Evolutionary conservation across 306 rosid species (phyloP).

Genomic region (Cucurbita pepo): DNA sequence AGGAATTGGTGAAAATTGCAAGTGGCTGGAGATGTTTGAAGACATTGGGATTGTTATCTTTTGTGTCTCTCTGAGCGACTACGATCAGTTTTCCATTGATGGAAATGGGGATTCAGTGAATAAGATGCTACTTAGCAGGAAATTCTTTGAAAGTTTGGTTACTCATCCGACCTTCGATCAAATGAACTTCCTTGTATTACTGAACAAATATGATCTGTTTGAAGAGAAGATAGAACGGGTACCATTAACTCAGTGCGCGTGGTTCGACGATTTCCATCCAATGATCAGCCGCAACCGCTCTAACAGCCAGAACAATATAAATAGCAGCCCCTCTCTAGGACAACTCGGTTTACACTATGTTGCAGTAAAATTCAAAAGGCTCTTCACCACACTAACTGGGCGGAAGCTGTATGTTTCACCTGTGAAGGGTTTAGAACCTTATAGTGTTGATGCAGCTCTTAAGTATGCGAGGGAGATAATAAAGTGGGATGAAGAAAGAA

Average conservation of each 20-base stretch:
- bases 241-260: slow-evolving; percentile 54
- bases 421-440: slow-evolving; percentile 67
- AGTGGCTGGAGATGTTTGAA: slow-evolving; percentile 99
- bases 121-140: slow-evolving; percentile 67
- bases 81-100: slow-evolving; percentile 56
- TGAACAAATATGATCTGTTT: slow-evolving; percentile 68
- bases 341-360: slow-evolving; percentile 60
- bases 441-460: slow-evolving; percentile 65
- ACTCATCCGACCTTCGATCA: slow-evolving; percentile 82
- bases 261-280: slow-evolving; percentile 82
- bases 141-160: slow-evolving; percentile 66
- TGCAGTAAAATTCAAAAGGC: slow-evolving; percentile 84
- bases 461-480: slow-evolving; percentile 76
- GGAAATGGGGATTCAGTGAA: slow-evolving; percentile 48
- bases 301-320: slow-evolving; percentile 30
- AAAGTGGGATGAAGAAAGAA: slow-evolving; percentile 82
- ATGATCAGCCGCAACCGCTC: slow-evolving; percentile 41
- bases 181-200: slow-evolving; percentile 72
- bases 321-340: slow-evolving; percentile 47
- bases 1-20: slow-evolving; percentile 83
- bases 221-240: slow-evolving; percentile 65
- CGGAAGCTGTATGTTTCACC: slow-evolving; percentile 59
- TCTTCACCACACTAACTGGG: slow-evolving; percentile 61
- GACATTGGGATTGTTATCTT: slow-evolving; percentile 81
- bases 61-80: slow-evolving; percentile 82